phyloP scores from a whole-genome alignment of 2,329 filamentous ascomycete species.

The Cercospora sp. region DNA sequence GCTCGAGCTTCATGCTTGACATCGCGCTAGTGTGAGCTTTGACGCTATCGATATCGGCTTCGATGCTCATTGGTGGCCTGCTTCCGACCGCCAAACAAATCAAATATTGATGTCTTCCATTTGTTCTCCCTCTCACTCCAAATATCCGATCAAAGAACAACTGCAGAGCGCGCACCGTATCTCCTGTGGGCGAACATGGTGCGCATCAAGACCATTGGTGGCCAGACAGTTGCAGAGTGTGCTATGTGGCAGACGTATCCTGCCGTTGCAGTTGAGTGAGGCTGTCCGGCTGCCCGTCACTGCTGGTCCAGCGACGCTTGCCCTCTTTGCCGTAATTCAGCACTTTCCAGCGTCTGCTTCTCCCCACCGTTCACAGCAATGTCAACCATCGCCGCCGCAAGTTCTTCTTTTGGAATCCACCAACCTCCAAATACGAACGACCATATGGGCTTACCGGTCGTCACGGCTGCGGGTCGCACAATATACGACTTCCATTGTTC shows the following conservation, averaged over 20 bases:
- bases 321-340: constrained; percentile 21
- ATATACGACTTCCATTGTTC: constrained; percentile 33
- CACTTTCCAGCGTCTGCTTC: constrained; percentile 27
- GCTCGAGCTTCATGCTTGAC: background rate
- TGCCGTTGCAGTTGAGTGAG: background rate
- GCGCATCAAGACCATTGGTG: background rate
- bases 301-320: constrained; percentile 5
- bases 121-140: no score
- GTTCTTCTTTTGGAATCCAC: constrained; percentile 27
- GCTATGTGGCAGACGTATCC: background rate
- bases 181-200: background rate
- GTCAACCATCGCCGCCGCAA: constrained; percentile 31
- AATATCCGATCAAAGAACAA: background rate
- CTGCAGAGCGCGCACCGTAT: background rate
- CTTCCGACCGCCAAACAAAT: background rate
- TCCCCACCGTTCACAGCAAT: constrained; percentile 25
- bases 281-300: background rate
- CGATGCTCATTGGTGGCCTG: background rate
- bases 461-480: constrained; percentile 31
- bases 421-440: constrained; percentile 14
- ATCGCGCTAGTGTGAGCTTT: background rate
- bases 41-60: constrained; percentile 7
- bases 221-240: background rate
- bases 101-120: background rate
- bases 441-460: constrained; percentile 20